These are phyloP conservation scores for Globisporangium canariense DNA, from an alignment of 352 stramenopile genomes.

Conservation along the genomic window DNA sequence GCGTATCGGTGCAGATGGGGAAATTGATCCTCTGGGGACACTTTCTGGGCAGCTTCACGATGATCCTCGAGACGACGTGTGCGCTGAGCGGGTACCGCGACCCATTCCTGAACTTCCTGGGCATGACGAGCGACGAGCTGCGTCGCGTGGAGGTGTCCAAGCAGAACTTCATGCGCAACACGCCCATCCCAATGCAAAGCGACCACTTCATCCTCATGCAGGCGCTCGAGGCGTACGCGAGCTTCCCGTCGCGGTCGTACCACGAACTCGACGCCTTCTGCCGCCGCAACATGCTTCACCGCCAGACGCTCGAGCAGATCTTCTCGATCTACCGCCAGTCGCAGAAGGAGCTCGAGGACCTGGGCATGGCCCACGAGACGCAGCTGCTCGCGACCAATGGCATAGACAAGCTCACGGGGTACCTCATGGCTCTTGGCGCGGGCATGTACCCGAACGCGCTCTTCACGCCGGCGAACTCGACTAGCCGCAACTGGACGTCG, in stretches of 20 bases:
- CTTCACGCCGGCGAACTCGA: constrained; percentile 31
- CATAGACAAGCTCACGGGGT: constrained; percentile 40
- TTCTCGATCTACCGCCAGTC: constrained; percentile 66
- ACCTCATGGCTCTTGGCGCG: constrained; percentile 61
- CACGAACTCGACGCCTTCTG: constrained; percentile 54
- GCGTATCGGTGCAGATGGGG: constrained; percentile 63
- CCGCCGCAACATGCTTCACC: constrained; percentile 57
- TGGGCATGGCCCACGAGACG: constrained; percentile 45
- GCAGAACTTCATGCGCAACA: constrained; percentile 44
- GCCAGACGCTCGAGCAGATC: constrained; percentile 62
- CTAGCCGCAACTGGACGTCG: constrained; percentile 66
- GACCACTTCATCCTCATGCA: constrained; percentile 72
- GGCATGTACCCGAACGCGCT: constrained; percentile 79
- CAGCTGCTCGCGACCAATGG: constrained; percentile 33
- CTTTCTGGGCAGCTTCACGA: constrained; percentile 61
- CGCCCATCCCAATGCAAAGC: constrained; percentile 45
- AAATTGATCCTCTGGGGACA: constrained; percentile 73
- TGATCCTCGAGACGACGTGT: constrained; percentile 59
- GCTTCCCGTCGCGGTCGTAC: constrained; percentile 33
- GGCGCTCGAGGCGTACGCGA: constrained; percentile 56
- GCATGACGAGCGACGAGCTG: constrained; percentile 58
- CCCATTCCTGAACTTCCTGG: constrained; percentile 68
- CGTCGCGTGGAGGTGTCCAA: constrained; percentile 56
- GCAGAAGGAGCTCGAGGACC: constrained; percentile 46
- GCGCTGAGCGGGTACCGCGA: constrained; percentile 75